phyloP scores from a whole-genome alignment of 2,329 filamentous ascomycete genomes.

The Hymenoscyphus albidus region DNA sequence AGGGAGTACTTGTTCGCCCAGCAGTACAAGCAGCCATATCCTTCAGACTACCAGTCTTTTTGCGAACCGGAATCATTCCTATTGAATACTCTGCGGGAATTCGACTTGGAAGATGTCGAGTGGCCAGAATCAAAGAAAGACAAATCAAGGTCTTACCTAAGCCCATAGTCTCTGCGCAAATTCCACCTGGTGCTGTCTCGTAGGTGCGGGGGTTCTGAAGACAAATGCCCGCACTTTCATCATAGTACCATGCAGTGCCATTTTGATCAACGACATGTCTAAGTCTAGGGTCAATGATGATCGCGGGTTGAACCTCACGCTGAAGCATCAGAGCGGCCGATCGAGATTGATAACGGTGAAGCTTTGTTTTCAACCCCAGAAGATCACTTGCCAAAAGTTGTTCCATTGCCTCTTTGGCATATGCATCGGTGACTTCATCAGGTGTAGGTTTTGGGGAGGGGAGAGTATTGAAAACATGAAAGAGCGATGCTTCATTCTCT shows the following conservation, averaged over 20 bases:
- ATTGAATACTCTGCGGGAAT: constrained; percentile 59
- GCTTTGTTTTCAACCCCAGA: constrained; percentile 55
- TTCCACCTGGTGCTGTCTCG: constrained; percentile 70
- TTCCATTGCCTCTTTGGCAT: constrained; percentile 51
- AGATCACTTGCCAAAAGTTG: constrained; percentile 52
- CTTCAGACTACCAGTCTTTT: constrained; percentile 57
- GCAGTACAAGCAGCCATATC: constrained; percentile 73
- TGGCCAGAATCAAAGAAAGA: constrained; percentile 71
- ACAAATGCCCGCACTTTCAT: constrained; percentile 59
- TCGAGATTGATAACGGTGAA: constrained; percentile 76
- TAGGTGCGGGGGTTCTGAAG: constrained; percentile 66
- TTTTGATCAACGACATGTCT: constrained; percentile 56
- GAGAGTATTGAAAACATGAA: constrained; percentile 70
- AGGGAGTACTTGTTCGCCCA: constrained; percentile 65
- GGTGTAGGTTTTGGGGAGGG: constrained; percentile 62
- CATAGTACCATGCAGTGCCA: constrained; percentile 65
- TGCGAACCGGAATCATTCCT: constrained; percentile 39
- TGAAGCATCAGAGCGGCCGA: constrained; percentile 83
- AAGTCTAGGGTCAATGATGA: constrained; percentile 70
- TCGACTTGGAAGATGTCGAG: constrained; percentile 61
- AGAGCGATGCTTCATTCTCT: constrained; percentile 50
- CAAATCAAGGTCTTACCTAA: constrained; percentile 87
- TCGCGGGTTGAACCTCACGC: constrained; percentile 63
- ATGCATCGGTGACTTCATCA: constrained; percentile 44
- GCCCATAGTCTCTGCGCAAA: constrained; percentile 78